A percentile compares a stretch with the other conserved stretches of the same genome.
These are phyloP conservation scores for Chrysosporium queenslandicum DNA, from an alignment of 2,329 filamentous ascomycete genomes.

Conservation along the genomic window DNA sequence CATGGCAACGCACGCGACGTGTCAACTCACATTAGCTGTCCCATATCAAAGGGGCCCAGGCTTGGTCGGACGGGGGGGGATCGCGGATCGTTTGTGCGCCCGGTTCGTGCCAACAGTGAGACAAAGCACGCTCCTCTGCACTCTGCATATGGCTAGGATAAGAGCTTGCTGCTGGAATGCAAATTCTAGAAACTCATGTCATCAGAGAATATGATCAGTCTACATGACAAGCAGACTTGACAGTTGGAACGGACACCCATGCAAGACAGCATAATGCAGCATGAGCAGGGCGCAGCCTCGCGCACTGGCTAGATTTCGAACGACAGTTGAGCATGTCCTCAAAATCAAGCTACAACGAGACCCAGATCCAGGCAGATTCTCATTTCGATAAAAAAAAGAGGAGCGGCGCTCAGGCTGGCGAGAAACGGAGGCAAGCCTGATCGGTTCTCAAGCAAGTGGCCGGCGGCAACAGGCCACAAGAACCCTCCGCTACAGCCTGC, in stretches of 20 bases:
- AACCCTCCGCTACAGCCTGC: not conserved
- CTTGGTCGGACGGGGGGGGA: not conserved
- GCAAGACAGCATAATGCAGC: not conserved
- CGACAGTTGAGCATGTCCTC: not conserved
- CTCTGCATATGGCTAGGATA: not conserved
- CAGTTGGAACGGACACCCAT: not conserved
- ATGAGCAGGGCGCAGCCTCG: not conserved
- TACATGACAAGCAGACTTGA: not conserved
- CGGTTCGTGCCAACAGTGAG: not conserved
- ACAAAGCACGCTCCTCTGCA: not conserved
- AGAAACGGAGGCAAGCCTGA: too few species aligned
- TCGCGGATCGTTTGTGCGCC: not conserved
- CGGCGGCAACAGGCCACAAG: too few species aligned
- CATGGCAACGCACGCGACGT: not conserved
- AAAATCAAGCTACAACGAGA: not conserved
- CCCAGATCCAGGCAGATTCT: not conserved
- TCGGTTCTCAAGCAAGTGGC: too few species aligned
- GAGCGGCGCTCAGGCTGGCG: not conserved
- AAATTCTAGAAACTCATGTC: too few species aligned
- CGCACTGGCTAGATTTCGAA: not conserved
- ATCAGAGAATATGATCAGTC: not conserved
- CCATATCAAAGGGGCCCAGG: not conserved
- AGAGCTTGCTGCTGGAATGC: not conserved
- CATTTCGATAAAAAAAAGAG: not conserved
- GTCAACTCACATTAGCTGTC: not conserved